Percentiles rank a stretch among this genome's conserved stretches.
Conservation (phyloP, 202 grass and related monocot species). For the Hordeum pubiflorum region DNA sequence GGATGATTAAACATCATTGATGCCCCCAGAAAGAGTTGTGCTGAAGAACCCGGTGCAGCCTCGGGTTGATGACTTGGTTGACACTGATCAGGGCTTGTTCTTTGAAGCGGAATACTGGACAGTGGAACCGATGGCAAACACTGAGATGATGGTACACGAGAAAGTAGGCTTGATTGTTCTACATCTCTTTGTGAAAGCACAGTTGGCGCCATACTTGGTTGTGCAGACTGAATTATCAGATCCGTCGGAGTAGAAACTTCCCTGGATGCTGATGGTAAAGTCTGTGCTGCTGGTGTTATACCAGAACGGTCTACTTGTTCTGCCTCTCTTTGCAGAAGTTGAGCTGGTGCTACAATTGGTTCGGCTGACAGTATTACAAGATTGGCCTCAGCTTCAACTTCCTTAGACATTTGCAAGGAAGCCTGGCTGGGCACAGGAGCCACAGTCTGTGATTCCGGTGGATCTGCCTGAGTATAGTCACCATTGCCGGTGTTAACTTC, state of each 20-base stretch:
- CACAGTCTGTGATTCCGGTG: not conserved
- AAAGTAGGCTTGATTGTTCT: not conserved
- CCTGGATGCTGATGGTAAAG: slow-evolving; percentile 4
- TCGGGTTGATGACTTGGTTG: slow-evolving; percentile 22
- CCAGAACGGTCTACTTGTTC: slow-evolving; percentile 11
- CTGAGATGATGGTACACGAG: slow-evolving; percentile 7
- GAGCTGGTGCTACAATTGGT: slow-evolving; percentile 19
- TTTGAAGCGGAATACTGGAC: slow-evolving; percentile 19
- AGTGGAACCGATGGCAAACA: slow-evolving; percentile 14
- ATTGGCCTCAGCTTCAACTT: slow-evolving; percentile 22
- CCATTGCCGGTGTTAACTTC: slow-evolving; percentile 22
- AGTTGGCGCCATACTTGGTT: slow-evolving; percentile 20
- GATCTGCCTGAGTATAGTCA: not conserved
- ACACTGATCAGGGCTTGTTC: slow-evolving; percentile 21
- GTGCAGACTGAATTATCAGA: slow-evolving; percentile 13
- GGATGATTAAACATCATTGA: slow-evolving; percentile 53
- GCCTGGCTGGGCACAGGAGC: not conserved
- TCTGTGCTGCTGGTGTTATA: slow-evolving; percentile 11
- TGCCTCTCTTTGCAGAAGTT: not conserved
- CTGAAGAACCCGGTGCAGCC: not conserved
- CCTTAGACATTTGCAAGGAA: slow-evolving; percentile 14
- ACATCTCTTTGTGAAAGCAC: not conserved
- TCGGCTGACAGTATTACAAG: slow-evolving; percentile 17
- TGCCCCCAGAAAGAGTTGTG: slow-evolving; percentile 62
- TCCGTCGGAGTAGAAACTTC: slow-evolving; percentile 15